Conservation (phyloP, 1,284 basidiomycete species). For the Somion occarium region DNA sequence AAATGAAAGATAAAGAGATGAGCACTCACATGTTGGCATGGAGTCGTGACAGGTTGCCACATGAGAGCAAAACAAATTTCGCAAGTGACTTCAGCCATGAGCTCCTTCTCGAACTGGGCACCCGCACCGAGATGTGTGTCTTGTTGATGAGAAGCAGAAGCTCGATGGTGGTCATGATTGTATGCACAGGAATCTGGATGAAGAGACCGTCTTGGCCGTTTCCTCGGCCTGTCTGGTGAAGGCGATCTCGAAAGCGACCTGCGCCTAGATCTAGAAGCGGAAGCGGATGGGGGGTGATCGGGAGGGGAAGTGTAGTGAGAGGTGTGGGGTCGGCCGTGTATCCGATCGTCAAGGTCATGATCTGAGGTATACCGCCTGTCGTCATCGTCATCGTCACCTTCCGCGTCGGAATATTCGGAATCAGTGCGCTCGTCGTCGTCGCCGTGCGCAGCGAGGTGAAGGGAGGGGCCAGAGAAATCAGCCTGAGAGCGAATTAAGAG, state of each 20-base stretch:
- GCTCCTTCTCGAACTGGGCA: slow-evolving; percentile 59
- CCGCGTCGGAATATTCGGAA: slow-evolving; percentile 18
- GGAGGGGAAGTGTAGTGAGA: background rate
- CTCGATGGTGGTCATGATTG: background rate
- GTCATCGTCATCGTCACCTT: slow-evolving; percentile 12
- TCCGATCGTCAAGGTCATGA: slow-evolving; percentile 1
- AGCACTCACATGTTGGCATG: slow-evolving; percentile 83
- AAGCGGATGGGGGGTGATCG: background rate
- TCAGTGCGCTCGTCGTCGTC: slow-evolving; percentile 22
- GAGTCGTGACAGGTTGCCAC: slow-evolving; percentile 85
- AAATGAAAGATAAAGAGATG: slow-evolving; percentile 4
- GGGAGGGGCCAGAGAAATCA: slow-evolving; percentile 11
- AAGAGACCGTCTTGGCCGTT: slow-evolving; percentile 1
- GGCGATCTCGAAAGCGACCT: slow-evolving; percentile 2
- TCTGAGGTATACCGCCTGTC: background rate
- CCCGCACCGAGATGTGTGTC: slow-evolving; percentile 11
- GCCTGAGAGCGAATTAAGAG: slow-evolving; percentile 32
- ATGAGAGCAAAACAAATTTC: slow-evolving; percentile 88
- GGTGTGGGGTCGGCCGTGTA: slow-evolving; percentile 2
- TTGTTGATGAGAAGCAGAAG: background rate
- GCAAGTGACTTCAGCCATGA: slow-evolving; percentile 76
- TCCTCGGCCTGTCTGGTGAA: slow-evolving; percentile 2
- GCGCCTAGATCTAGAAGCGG: background rate
- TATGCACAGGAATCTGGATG: background rate
- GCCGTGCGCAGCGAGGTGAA: slow-evolving; percentile 7